Base-by-base conservation (phyloP, 2,329 filamentous ascomycete genomes). In the Lasiodiplodia sp. region DNA sequence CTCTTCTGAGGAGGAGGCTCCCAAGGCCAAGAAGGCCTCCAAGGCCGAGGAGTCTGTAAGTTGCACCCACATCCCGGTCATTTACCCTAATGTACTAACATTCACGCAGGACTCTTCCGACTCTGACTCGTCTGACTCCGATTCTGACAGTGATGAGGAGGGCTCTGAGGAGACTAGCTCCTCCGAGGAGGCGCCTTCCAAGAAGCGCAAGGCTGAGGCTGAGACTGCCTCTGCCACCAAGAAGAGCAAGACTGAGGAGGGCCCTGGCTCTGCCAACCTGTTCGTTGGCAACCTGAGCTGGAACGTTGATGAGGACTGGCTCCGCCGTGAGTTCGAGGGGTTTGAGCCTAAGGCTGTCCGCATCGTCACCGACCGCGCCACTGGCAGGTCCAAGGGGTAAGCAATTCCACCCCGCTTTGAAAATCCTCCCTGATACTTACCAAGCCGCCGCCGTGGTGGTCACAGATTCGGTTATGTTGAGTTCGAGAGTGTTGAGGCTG, bases 251-350 rank as follows among this genome's bases (percentile, higher is more conserved):
- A 86, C 85, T 44, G 87, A 89, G 68, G 80, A 78, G 52, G 77
- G 80, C 56, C 79, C 78, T 64, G 84, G 85, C 69, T 80, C 84
- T 75, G 84, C 84, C 73, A 97, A 94, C 76, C 89, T 97, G 66
- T 97, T 97, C 81, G 89, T 94, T 72, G 94, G 94, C 74, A 95
- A 93, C 85, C 86, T 97, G 72, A 93, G 92, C 82, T 97, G 94
- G 94, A 92, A 90, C 78, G 86, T 97, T 66, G 92, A 96, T 74
- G 94, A 97, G 81, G 89, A 94, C 72, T 88, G 88, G 83, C 89
- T 97, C 72, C 86, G 87, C 73, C 87, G 91, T 75, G 91, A 95
- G 79, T 97, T 97, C 84, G 88, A 94, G 84, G 83, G 87, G 71
- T 95, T 91, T 76, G 91, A 90, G 71, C 91, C 91, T 76, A 86